Evolutionary conservation across 2,329 filamentous ascomycete species (phyloP), one percentile per base, ranked within the genome.

Genomic region (Trematosphaeria pertusa): DNA sequence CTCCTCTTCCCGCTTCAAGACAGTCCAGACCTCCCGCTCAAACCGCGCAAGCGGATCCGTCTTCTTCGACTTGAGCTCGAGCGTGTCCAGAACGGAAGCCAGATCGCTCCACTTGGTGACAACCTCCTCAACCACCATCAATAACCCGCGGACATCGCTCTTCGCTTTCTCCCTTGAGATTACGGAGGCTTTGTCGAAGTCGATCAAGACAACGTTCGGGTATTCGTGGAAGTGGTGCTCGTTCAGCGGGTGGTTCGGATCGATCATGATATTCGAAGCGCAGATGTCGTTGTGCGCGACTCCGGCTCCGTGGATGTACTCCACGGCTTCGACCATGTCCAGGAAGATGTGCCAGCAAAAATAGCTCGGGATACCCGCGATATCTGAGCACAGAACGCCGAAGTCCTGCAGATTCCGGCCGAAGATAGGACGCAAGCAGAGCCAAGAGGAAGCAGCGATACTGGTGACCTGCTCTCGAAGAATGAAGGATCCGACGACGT

Each of bases 261-360:
- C 51, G 6, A 57, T 21, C 31, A 52, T 39, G 4, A 52, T n/a
- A 24, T 54, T 55, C 4, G 32, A 17, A 7, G 24, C 20, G 17
- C 15, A 12, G 15, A 56, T 14, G 8, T 21, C 48, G 2, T 36
- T 37, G 28, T 58, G 47, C 17, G 37, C 28, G 8, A 52, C 14
- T 6, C 44, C 46, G 7, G 37, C 28, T 3, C 20, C 34, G 34
- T 54, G 50, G 7, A 55, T 14, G 8, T 48, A 51, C 0, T 20
- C 5, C 7, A 55, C 18, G 1, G 48, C 44, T 20, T 49, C 35
- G 5, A 61, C 6, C 18, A 62, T 14, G 2, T 32, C 37, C 3
- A 57, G 3, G 22, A 49, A 47, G 17, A 56, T 42, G 18, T 59
- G 58, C 43, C 43, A 52, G 5, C 59, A 33, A 4, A 56, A 43